phyloP scores from a whole-genome alignment of 2,329 filamentous ascomycete species.

The Cercospora zeina region DNA sequence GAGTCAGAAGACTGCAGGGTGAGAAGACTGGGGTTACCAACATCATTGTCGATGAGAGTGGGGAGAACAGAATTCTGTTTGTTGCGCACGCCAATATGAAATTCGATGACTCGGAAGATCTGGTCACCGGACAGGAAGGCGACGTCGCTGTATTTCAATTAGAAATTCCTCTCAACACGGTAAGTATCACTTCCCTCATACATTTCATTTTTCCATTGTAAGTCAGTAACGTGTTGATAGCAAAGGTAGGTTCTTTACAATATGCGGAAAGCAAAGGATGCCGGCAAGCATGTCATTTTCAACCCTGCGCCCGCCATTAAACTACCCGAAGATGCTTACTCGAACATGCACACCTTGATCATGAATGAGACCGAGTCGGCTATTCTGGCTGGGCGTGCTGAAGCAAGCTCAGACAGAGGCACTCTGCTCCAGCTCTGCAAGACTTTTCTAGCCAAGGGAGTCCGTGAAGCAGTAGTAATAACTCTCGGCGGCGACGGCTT shows the following conservation, averaged over 20 bases:
- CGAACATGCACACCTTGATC: slow-evolving; percentile 72
- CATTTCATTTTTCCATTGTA: background rate
- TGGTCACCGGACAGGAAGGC: slow-evolving; percentile 28
- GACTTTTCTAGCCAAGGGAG: slow-evolving; percentile 68
- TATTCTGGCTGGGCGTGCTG: slow-evolving; percentile 60
- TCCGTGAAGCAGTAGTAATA: slow-evolving; percentile 75
- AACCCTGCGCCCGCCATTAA: slow-evolving; percentile 76
- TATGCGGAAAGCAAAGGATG: slow-evolving; percentile 33
- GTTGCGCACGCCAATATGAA: slow-evolving; percentile 51
- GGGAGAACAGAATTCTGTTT: slow-evolving; percentile 54
- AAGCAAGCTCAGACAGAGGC: slow-evolving; percentile 40
- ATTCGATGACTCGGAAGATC: slow-evolving; percentile 34
- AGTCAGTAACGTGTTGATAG: slow-evolving; percentile 13
- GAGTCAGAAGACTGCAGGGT: slow-evolving; percentile 44
- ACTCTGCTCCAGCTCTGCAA: slow-evolving; percentile 42
- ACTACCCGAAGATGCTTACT: slow-evolving; percentile 67
- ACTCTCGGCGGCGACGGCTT: slow-evolving; percentile 67
- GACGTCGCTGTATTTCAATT: slow-evolving; percentile 51
- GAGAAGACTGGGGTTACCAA: slow-evolving; percentile 52
- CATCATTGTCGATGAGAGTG: slow-evolving; percentile 50
- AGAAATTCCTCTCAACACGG: slow-evolving; percentile 48
- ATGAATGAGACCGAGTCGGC: slow-evolving; percentile 90
- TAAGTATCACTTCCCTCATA: slow-evolving; percentile 28
- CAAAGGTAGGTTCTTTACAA: slow-evolving; percentile 36
- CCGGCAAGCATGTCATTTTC: slow-evolving; percentile 61